These are phyloP conservation scores for Aspergillus sparsus DNA, from an alignment of 495 filamentous ascomycete species.

Conservation along the genomic window DNA sequence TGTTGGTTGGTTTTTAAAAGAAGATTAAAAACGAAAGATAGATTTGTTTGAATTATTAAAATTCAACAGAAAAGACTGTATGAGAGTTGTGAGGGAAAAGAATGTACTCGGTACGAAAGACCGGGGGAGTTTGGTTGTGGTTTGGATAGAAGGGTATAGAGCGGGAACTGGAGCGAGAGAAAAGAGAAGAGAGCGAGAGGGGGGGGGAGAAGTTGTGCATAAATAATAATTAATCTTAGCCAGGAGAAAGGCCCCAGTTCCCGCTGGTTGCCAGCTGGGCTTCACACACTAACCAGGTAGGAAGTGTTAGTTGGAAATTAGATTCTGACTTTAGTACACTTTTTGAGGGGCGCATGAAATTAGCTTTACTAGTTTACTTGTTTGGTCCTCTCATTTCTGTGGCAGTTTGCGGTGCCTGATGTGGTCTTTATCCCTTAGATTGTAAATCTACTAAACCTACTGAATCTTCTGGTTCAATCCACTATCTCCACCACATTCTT, in stretches of 20 bases:
- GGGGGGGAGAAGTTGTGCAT: background rate
- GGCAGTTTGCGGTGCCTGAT: background rate
- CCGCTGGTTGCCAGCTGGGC: background rate
- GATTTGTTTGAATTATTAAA: slow-evolving; percentile 21
- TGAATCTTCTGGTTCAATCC: background rate
- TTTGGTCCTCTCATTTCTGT: background rate
- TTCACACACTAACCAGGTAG: background rate
- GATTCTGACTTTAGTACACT: background rate
- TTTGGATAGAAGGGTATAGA: background rate
- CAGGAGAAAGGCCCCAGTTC: background rate
- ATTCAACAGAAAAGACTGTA: slow-evolving; percentile 26
- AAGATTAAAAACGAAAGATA: background rate
- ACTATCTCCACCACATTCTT: background rate
- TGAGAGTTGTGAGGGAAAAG: slow-evolving; percentile 43
- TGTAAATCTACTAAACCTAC: background rate
- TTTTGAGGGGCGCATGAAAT: background rate
- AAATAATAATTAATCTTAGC: background rate
- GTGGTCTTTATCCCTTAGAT: background rate
- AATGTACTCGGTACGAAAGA: slow-evolving; percentile 54
- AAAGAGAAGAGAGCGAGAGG: background rate
- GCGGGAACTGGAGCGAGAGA: background rate
- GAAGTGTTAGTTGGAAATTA: too few species aligned
- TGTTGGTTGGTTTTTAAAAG: slow-evolving; percentile 52
- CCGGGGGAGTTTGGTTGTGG: slow-evolving; percentile 25
- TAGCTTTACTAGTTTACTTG: background rate